A percentile compares a stretch with the other conserved stretches of the same genome.
Conservation (phyloP, 1,284 basidiomycete genomes). For the Trichosporon ovoides region DNA sequence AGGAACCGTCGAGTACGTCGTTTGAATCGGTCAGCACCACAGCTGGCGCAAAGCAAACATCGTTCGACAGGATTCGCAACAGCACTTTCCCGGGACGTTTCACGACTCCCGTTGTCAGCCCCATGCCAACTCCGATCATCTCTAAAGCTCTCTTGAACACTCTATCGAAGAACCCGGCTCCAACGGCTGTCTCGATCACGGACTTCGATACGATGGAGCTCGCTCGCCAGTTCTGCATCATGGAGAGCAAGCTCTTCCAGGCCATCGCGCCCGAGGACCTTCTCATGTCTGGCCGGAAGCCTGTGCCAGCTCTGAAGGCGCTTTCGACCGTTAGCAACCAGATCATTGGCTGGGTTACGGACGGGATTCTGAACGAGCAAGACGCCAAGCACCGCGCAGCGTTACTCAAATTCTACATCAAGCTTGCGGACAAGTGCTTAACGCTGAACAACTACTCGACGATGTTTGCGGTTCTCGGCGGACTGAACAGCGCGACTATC, state of each 20-base stretch:
- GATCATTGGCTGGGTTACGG: conserved; percentile 93
- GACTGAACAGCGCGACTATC: conserved; percentile 90
- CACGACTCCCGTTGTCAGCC: conserved; percentile 4
- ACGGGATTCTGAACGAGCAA: conserved; percentile 75
- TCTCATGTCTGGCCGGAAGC: conserved; percentile 71
- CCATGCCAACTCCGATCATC: conserved; percentile 62
- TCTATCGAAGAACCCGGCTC: conserved; percentile 49
- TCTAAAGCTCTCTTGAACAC: conserved; percentile 66
- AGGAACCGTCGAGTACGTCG: conserved; percentile 17
- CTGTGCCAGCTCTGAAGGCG: conserved; percentile 68
- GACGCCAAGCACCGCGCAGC: conserved; percentile 78
- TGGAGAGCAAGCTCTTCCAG: conserved; percentile 83
- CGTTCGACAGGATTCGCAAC: conserved; percentile 20
- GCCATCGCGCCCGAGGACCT: conserved; percentile 89
- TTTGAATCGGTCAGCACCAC: conserved; percentile 6
- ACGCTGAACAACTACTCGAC: conserved; percentile 88
- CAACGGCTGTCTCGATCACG: conserved; percentile 64
- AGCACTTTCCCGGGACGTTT: conserved; percentile 6
- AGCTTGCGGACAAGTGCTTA: conserved; percentile 90
- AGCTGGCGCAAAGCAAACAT: conserved; percentile 16
- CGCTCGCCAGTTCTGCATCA: conserved; percentile 87
- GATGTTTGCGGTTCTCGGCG: conserved; percentile 92
- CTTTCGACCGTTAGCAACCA: conserved; percentile 90
- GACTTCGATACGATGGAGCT: conserved; percentile 92
- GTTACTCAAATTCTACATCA: conserved; percentile 86